A percentile compares a stretch with the other conserved stretches of the same genome.
phyloP scores from a whole-genome alignment of 2,329 filamentous ascomycete genomes.

The Helminthosporium solani region DNA sequence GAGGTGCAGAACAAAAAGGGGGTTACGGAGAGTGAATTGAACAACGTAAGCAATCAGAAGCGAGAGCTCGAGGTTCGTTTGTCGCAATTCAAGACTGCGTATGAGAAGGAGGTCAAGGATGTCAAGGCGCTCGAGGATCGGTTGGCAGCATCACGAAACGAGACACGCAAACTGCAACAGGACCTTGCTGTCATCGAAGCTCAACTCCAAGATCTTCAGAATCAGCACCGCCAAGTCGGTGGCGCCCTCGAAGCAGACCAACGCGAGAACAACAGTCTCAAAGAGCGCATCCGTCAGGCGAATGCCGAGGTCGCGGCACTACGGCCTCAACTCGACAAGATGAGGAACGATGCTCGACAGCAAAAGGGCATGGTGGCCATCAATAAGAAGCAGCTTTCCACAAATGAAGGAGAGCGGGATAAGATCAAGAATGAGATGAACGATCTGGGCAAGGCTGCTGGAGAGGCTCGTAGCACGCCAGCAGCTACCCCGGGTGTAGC shows the following conservation, averaged over 20 bases:
- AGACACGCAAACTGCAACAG: constrained; percentile 79
- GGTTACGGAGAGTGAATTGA: constrained; percentile 77
- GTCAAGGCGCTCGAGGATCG: constrained; percentile 84
- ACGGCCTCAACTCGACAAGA: constrained; percentile 89
- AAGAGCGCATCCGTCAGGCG: constrained; percentile 80
- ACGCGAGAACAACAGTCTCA: constrained; percentile 80
- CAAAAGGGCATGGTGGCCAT: constrained; percentile 96
- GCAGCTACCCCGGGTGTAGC: constrained; percentile 52
- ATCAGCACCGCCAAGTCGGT: constrained; percentile 74
- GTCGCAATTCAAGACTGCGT: constrained; percentile 79
- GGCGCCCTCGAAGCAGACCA: constrained; percentile 80
- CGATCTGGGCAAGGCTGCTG: constrained; percentile 63
- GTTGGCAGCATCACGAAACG: constrained; percentile 70
- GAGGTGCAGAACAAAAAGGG: constrained; percentile 82
- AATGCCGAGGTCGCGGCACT: constrained; percentile 82
- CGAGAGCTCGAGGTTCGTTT: constrained; percentile 88
- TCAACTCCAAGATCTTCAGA: constrained; percentile 76
- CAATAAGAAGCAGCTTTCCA: constrained; percentile 95
- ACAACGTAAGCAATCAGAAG: constrained; percentile 80
- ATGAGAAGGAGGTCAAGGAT: constrained; percentile 89
- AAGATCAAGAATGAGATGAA: constrained; percentile 80
- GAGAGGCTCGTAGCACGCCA: constrained; percentile 49
- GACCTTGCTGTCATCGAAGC: constrained; percentile 83
- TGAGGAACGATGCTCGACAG: constrained; percentile 86
- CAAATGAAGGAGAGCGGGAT: constrained; percentile 84